Conservation (phyloP, 768 basidiomycete genomes). For the Ephemerocybe angulata region DNA sequence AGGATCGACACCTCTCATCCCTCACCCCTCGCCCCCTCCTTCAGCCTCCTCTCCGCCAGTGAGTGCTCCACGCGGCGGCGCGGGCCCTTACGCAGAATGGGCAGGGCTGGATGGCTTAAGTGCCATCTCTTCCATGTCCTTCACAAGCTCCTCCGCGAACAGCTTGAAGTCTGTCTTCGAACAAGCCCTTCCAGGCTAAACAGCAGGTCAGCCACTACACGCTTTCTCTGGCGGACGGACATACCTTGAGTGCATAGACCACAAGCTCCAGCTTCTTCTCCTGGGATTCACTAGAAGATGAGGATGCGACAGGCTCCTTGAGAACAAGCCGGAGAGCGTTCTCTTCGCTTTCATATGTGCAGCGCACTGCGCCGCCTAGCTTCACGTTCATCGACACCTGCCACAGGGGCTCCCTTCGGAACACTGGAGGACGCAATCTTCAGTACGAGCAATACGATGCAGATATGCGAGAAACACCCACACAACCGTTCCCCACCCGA, state of each 20-base stretch:
- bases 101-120: too few species aligned
- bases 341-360: constrained; percentile 54
- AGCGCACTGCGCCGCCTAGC: constrained; percentile 51
- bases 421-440: constrained; percentile 38
- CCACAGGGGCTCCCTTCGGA: constrained; percentile 67
- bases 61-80: too few species aligned
- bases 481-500: constrained; percentile 44
- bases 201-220: not conserved
- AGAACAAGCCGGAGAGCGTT: constrained; percentile 51
- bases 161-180: constrained; percentile 52
- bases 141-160: constrained; percentile 45
- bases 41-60: too few species aligned
- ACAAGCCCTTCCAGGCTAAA: constrained; percentile 44
- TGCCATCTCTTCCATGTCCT: too few species aligned
- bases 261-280: constrained; percentile 38
- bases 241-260: constrained; percentile 64
- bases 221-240: not conserved
- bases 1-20: too few species aligned
- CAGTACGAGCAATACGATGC: not conserved
- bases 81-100: too few species aligned
- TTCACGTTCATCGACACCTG: constrained; percentile 68
- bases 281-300: not conserved
- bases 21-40: too few species aligned
- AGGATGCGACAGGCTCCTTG: constrained; percentile 41
- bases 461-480: constrained; percentile 28